phyloP scores from a whole-genome alignment of 192 early-diverging fungal species.

The Neocallimastix lanati region DNA sequence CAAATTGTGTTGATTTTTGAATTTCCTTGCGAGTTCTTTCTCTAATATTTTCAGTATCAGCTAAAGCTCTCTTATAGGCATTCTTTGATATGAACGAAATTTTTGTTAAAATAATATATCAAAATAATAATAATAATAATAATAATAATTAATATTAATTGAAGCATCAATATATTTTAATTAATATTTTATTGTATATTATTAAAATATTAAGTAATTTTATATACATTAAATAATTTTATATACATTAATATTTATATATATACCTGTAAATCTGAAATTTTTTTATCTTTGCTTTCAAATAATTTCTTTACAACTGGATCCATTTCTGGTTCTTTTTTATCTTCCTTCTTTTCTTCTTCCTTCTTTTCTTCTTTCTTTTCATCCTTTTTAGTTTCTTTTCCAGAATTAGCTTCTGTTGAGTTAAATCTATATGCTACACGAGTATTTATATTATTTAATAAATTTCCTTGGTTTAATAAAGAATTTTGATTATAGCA shows the following conservation, averaged over 20 bases:
- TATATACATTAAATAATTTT: no score
- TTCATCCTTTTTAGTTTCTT: not conserved
- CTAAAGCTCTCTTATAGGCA: slow-evolving; percentile 73
- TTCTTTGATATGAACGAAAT: no score
- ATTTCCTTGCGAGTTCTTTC: slow-evolving; percentile 73
- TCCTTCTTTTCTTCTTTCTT: slow-evolving; percentile 12
- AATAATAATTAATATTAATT: no score
- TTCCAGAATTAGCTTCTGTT: not conserved
- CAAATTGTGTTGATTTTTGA: slow-evolving; percentile 57
- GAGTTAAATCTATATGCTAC: not conserved
- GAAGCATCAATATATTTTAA: no score
- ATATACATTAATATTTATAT: no score
- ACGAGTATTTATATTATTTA: not conserved
- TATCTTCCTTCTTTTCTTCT: not conserved
- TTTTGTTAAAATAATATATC: no score
- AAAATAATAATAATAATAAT: no score
- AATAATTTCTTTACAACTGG: not conserved
- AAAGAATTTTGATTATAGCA: not conserved
- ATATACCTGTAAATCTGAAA: slow-evolving; percentile 66
- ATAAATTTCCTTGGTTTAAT: not conserved
- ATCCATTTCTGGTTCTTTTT: slow-evolving; percentile 1
- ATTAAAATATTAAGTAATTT: no score
- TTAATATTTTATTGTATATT: no score
- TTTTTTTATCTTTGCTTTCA: slow-evolving; percentile 59
- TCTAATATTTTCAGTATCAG: slow-evolving; percentile 92